Base-by-base conservation (phyloP, 176 grass and related monocot species). In the Aegilops longissima region DNA sequence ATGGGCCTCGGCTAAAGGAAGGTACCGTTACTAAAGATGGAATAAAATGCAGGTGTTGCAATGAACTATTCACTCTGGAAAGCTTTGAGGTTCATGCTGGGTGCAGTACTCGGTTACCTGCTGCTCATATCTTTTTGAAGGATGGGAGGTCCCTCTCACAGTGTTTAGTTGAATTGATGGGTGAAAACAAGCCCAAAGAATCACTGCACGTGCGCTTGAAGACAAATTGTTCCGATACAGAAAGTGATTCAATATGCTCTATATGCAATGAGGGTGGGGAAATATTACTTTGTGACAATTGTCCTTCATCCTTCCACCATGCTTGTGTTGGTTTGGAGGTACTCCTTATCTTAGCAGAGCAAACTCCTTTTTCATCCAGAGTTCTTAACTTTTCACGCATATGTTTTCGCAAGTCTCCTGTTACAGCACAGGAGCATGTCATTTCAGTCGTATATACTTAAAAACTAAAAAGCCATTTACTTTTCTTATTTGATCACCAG, bases 21-120 rank as follows among this genome's bases (percentile, higher is more conserved):
- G 95, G 92, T 39, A 34, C 42, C 18, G 80, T 97, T 78, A 58
- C 38, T 72, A 90, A 69, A 74, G 82, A 86, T 77, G 88, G 92
- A 47, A 94, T 97, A 86, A 86, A 87, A 84, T 97, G 95, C 83
- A 86, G 12, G 35, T 97, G 95, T 87, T 97, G 95, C 69, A 85
- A 71, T 64, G 73, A 89, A 78, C 17, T 82, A 67, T 90, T 94
- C 78, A 91, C 82, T 86, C 45, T 88, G 24, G 67, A 80, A 66
- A 79, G 79, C 31, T 97, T 97, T 59, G 95, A 94, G 77, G 52
- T 78, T 70, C 95, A 97, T 81, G 86, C 90, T 78, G 86, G 92
- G 52, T 76, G 44, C 58, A 89, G 54, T 35, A 86, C 86, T 67
- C 81, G 36, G 66, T 78, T 47, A 73, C 90, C 92, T 87, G 87